Percentiles rank a stretch among this genome's conserved stretches.
Evolutionary conservation across 2,329 filamentous ascomycete genomes (phyloP).

Genomic region (Penicillium vulpinum): DNA sequence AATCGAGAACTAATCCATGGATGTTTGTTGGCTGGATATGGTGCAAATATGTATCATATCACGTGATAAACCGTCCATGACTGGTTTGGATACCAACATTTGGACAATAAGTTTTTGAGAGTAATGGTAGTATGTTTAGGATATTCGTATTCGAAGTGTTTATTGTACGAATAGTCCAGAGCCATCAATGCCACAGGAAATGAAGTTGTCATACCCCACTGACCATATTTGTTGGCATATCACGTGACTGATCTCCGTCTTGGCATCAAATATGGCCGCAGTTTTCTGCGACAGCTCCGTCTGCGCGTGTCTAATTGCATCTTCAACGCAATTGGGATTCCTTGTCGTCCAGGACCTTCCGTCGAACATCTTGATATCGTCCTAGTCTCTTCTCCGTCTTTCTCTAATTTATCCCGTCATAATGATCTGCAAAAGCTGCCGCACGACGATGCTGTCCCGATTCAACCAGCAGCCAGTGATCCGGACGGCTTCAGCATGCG

Average conservation of each 20-base stretch:
- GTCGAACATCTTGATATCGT: background rate
- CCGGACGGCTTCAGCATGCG: constrained; percentile 29
- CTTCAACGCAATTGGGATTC: constrained; percentile 1
- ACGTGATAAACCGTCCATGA: background rate
- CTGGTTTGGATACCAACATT: background rate
- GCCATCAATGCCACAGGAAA: background rate
- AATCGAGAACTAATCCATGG: background rate
- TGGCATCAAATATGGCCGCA: constrained; percentile 41
- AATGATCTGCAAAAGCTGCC: constrained; percentile 47
- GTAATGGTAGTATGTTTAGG: fast-evolving
- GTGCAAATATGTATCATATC: background rate
- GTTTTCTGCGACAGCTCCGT: constrained; percentile 30
- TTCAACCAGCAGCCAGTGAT: constrained; percentile 35
- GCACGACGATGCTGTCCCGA: constrained; percentile 41
- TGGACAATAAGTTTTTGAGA: too few species aligned
- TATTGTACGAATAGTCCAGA: background rate
- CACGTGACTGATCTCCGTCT: constrained; percentile 37
- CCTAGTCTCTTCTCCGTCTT: background rate
- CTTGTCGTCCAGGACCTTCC: background rate
- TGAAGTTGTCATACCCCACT: background rate
- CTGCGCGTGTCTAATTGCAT: constrained; percentile 8
- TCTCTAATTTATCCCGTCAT: constrained; percentile 1
- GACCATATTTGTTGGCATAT: fast-evolving
- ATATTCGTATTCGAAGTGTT: background rate
- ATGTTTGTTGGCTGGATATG: background rate